phyloP scores from a whole-genome alignment of 1,139 yeast genomes.

The Hyphopichia pseudoburtonii region DNA sequence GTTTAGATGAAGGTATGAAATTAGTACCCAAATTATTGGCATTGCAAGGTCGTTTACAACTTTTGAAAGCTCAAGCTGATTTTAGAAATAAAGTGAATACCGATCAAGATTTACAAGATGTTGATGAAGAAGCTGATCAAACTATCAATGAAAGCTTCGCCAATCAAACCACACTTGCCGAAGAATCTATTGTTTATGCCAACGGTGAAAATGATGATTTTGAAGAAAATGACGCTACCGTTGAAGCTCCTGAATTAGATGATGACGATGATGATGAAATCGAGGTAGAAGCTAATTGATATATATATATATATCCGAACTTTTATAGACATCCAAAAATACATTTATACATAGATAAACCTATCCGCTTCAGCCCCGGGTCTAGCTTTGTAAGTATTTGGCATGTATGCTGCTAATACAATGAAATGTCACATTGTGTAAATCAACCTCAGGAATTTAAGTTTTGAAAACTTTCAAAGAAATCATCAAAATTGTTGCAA shows the following conservation, averaged over 20 bases:
- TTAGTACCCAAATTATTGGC: constrained; percentile 41
- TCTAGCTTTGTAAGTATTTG: too few relatives aligned
- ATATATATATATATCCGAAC: too few relatives aligned
- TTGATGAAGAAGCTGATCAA: constrained; percentile 22
- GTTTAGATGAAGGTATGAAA: constrained; percentile 30
- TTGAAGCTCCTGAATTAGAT: constrained; percentile 11
- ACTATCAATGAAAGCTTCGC: constrained; percentile 5
- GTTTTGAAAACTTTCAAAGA: too few relatives aligned
- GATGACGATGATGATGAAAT: constrained; percentile 1
- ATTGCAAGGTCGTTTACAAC: constrained; percentile 45
- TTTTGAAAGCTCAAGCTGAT: constrained; percentile 40
- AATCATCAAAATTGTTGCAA: too few relatives aligned
- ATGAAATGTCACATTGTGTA: too few relatives aligned
- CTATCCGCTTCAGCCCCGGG: too few relatives aligned
- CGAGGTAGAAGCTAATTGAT: too few relatives aligned
- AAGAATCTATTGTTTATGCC: constrained; percentile 28
- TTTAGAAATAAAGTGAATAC: constrained; percentile 27
- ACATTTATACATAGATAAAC: too few relatives aligned
- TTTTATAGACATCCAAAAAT: too few relatives aligned
- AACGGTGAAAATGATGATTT: constrained; percentile 46
- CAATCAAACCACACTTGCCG: constrained; percentile 11
- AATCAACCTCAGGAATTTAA: too few relatives aligned
- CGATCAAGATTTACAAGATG: constrained; percentile 17
- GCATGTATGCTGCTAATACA: too few relatives aligned
- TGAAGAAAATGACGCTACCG: constrained; percentile 17